Evolutionary conservation across 768 basidiomycete species (phyloP), one percentile per base, ranked within the genome.

Genomic region (Dentipellis sp.): DNA sequence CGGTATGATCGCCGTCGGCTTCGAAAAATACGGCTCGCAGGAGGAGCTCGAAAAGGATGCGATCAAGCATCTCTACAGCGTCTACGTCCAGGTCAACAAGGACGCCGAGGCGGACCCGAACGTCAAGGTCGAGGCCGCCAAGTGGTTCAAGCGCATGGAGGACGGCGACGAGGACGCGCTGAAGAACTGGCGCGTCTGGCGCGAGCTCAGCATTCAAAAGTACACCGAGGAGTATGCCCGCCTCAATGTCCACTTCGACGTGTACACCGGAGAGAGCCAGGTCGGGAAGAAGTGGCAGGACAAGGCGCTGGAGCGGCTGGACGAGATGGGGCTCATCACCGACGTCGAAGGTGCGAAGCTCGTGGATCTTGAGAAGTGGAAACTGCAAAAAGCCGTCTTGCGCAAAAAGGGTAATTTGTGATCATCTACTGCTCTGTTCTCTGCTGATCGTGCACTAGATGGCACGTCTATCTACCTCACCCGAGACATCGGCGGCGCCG

Each of bases 61-160:
- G 1, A 97, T 99, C 72, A 92, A 92, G 65, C 95, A 99, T 67
- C 77, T 98, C 4, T 93, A 89, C 67, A 82, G 95, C 35, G 82
- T 99, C 50, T 99, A 99, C 68, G 93, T 98, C 70, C 84, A 91
- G 71, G 86, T 98, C 62, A 94, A 88, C 78, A 81, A 81, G 57
- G 95, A 94, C 50, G 88, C 87, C 2, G 86, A 87, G 12, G 62
- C 71, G 0, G 84, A 91, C 63, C 82, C 86, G 0, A 67, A 74
- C 22, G 88, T 90, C 67, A 91, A 87, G 70, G 77, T 71, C 6
- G 81, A 84, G 51, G 92, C 92, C 0, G 89, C 88, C 0, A 74
- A 78, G 50, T 93, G 90, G 79, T 99, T 99, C 78, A 92, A 86
- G 69, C 85, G 84, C 10, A 95, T 97, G 91, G 92, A 94, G 67